Base-by-base conservation (phyloP, 2,329 filamentous ascomycete species). In the Diaporthe longicolla region DNA sequence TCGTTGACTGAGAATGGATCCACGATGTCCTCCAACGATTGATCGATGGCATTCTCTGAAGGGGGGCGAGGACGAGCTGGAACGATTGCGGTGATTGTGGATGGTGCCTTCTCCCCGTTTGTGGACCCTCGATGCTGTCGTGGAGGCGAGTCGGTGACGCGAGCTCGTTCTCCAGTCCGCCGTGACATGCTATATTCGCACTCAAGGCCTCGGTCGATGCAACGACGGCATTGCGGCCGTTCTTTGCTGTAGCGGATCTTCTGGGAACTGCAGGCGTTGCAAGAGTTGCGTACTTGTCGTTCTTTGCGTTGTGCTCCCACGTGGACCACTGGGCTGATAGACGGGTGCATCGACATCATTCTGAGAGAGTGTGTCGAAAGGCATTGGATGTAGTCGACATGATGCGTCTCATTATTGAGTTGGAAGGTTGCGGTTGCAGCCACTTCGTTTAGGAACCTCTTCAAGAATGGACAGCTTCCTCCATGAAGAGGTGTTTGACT, bases 241-340 rank as follows among this genome's bases (percentile, higher is more conserved):
- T 58, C 55, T n/a, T 58, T 58, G 55, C 55, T 58, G 55, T 32
- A 58, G 55, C 55, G 55, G 55, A 58, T 58, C 55, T 58, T 58
- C 32, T 58, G 55, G 55, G 55, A 58, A 58, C 55, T 58, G 55
- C 55, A 58, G 32, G 55, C 55, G 55, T 58, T 58, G 55, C 55
- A 58, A n/a, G 55, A 58, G 55, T 58, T 58, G 29, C 55, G 55
- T 32, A 58, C 55, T 29, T 58, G 55, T 58, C 21, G 29, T 58
- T 58, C 55, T 37, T 58, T 58, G 55, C 55, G 55, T 19, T 58
- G 15, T 19, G 55, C n/a, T 58, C 55, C 29, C 21, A 58, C 55
- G 29, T 58, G 55, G 19, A 58, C 55, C 13, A 58, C 55, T 58
- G 55, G 32, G 32, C 19, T 58, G 55, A 58, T 58, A 58, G 55